Base-by-base conservation (phyloP, 2,329 filamentous ascomycete species). In the Colletotrichum lini region DNA sequence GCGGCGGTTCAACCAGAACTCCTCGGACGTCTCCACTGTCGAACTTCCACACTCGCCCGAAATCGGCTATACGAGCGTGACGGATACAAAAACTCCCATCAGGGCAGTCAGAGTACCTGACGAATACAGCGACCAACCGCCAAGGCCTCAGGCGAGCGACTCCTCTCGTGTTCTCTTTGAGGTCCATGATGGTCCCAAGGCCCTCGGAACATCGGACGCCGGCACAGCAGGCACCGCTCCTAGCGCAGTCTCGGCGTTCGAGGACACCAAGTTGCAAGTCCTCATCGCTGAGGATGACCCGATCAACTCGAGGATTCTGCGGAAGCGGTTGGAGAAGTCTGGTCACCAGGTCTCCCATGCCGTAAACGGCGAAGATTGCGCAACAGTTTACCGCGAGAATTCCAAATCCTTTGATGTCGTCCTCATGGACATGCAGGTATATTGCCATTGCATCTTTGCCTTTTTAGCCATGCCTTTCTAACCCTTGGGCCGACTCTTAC, bases 351-450 rank as follows among this genome's bases (percentile, higher is more conserved):
- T 96, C 0, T 83, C 88, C 45, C 86, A 95, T 74, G 94, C 94
- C 0, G 87, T 93, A 47, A 97, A 97, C 73, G 95, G 95, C 9
- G 93, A 96, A 77, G 94, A 97, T 77, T 98, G 95, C 77, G 92
- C 93, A 7, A 85, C 87, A 60, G 86, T 90, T 5, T 95, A 93
- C 79, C 87, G 86, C 60, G 92, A 94, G 56, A 87, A 86, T 61
- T 85, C 91, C 0, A 80, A 80, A 35, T 82, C 83, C 26, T 96
- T 93, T 77, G 94, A 97, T 79, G 91, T 94, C 6, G 86, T 98
- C 58, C 85, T 98, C 73, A 97, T 97, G 95, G 95, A 97, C 78
- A 94, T 98, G 88, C 94, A 97, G 87, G 94, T 95, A 79, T 81
- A 89, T 81, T 35, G 44, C 45, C 12, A 12, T 18, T 7, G 6